Evolutionary conservation across 2,329 filamentous ascomycete genomes (phyloP).

Genomic region (Venturiaceae sp.): DNA sequence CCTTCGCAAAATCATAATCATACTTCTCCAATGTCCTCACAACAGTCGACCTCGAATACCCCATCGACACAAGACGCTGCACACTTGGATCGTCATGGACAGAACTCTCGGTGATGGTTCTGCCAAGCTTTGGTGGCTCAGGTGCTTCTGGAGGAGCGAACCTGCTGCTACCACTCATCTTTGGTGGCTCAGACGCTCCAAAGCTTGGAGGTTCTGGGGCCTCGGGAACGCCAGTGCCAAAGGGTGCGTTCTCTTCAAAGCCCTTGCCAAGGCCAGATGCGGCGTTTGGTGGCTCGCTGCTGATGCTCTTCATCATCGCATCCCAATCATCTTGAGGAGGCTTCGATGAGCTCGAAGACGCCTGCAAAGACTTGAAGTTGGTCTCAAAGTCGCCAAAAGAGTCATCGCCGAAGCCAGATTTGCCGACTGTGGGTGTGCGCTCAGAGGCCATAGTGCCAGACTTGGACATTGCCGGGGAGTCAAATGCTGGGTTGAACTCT

Average conservation of each 20-base stretch:
- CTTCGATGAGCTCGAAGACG: slow-evolving; percentile 23
- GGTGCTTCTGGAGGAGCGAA: slow-evolving; percentile 4
- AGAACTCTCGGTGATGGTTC: slow-evolving; percentile 62
- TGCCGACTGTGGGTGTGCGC: slow-evolving; percentile 24
- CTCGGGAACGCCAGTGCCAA: neutral
- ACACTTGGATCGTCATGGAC: slow-evolving; percentile 87
- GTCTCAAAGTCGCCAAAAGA: slow-evolving; percentile 42
- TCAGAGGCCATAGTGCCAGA: slow-evolving; percentile 36
- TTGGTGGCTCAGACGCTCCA: neutral
- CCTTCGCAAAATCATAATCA: slow-evolving; percentile 93
- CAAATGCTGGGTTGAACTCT: slow-evolving; percentile 76
- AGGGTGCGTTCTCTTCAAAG: neutral
- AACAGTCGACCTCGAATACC: slow-evolving; percentile 65
- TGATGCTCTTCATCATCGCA: slow-evolving; percentile 62
- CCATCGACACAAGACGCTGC: slow-evolving; percentile 84
- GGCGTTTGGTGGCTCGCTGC: neutral
- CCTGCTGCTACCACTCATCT: neutral
- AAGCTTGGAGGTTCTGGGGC: slow-evolving; percentile 5
- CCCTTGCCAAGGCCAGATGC: neutral
- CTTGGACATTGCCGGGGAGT: slow-evolving; percentile 48
- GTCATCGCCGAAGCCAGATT: slow-evolving; percentile 21
- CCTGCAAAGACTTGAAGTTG: slow-evolving; percentile 25
- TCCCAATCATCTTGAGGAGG: slow-evolving; percentile 71
- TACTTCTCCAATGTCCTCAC: slow-evolving; percentile 81
- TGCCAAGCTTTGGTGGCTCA: slow-evolving; percentile 36